Evolutionary conservation across 305 asterid species (phyloP).

Genomic region (Striga hermonthica): DNA sequence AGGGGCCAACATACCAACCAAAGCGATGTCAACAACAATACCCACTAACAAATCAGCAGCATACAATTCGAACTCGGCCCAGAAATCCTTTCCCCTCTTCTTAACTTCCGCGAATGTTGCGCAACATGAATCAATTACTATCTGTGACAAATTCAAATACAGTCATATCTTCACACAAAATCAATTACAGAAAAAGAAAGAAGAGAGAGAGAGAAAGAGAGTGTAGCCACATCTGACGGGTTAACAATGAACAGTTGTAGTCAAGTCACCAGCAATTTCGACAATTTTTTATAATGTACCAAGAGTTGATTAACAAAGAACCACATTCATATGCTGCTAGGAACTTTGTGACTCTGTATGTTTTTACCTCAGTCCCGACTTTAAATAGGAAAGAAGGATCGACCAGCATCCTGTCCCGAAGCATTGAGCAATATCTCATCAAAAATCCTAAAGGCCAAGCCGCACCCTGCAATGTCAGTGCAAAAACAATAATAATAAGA

Average conservation of each 20-base stretch:
- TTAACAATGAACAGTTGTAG: too few species aligned
- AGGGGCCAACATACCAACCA: constrained; percentile 94
- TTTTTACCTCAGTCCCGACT: constrained; percentile 82
- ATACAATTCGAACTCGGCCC: constrained; percentile 91
- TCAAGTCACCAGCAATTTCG: too few species aligned
- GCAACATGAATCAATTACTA: constrained; percentile 83
- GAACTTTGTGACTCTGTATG: constrained; percentile 8
- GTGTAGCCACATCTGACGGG: too few species aligned
- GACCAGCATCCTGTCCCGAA: constrained; percentile 82
- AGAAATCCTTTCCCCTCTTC: constrained; percentile 84
- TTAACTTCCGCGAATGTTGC: constrained; percentile 94
- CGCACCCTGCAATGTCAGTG: constrained; percentile 55
- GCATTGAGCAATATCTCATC: constrained; percentile 70
- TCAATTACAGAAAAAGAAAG: neutral
- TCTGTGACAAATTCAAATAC: constrained; percentile 41
- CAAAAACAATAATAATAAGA: constrained; percentile 20
- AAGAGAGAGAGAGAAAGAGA: neutral
- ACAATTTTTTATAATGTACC: too few species aligned
- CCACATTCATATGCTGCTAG: constrained; percentile 13
- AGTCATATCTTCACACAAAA: constrained; percentile 1
- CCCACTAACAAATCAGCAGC: constrained; percentile 91
- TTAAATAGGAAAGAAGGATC: constrained; percentile 88
- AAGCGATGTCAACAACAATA: constrained; percentile 77
- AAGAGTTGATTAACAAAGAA: constrained; percentile 1
- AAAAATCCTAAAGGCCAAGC: constrained; percentile 72